These are phyloP conservation scores for Mortierella polycephala DNA, from an alignment of 371 early-diverging fungal genomes.

Conservation along the genomic window DNA sequence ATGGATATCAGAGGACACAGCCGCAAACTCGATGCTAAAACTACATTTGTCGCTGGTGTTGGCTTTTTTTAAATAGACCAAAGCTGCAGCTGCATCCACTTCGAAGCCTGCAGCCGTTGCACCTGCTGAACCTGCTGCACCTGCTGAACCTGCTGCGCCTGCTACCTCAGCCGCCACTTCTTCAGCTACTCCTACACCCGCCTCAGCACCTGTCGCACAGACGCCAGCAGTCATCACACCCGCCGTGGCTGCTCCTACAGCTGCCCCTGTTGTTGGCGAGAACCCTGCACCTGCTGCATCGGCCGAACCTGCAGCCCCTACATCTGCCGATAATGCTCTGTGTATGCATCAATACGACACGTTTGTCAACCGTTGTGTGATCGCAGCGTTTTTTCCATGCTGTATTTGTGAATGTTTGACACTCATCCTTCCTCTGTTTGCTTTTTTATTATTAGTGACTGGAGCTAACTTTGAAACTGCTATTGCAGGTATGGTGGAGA, in stretches of 20 bases:
- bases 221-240: constrained; percentile 42
- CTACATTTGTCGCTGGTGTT: too few species aligned
- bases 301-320: constrained; percentile 43
- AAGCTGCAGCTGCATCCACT: constrained; percentile 42
- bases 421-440: not conserved
- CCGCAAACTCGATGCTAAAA: not conserved
- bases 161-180: constrained; percentile 50
- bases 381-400: too few species aligned
- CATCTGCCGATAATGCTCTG: constrained; percentile 36
- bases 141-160: constrained; percentile 51
- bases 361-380: not conserved
- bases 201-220: constrained; percentile 55
- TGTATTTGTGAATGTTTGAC: not conserved
- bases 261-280: constrained; percentile 38
- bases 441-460: constrained; percentile 59
- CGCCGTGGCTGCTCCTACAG: constrained; percentile 47
- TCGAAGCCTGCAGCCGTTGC: constrained; percentile 43
- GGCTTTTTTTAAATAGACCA: constrained; percentile 16
- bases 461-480: constrained; percentile 82
- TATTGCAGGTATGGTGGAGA: constrained; percentile 89
- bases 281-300: constrained; percentile 55
- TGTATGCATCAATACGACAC: constrained; percentile 21
- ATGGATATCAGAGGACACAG: not conserved
- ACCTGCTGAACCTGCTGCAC: constrained; percentile 37
- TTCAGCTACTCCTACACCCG: constrained; percentile 50